Percentiles rank a stretch among this genome's conserved stretches.
Evolutionary conservation across 2,329 filamentous ascomycete species (phyloP).

Genomic region (Thielaviopsis ethacetica): DNA sequence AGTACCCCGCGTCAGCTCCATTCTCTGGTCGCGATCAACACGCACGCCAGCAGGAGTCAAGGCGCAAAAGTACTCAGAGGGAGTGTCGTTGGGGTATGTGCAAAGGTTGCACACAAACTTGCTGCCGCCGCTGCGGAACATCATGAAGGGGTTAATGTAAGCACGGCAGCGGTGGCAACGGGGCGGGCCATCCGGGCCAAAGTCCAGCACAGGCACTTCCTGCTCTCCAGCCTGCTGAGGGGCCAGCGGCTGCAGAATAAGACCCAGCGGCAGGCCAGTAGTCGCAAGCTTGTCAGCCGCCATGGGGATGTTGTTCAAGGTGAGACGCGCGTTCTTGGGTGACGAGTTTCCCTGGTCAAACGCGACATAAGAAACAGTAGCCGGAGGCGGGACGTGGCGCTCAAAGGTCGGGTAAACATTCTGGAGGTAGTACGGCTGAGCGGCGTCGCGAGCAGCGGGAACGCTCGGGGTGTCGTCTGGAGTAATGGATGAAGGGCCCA

Average conservation of each 20-base stretch:
- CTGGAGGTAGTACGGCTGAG: constrained; percentile 69
- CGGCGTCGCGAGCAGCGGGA: constrained; percentile 64
- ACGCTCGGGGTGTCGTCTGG: constrained; percentile 88
- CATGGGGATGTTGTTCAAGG: constrained; percentile 82
- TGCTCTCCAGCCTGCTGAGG: constrained; percentile 69
- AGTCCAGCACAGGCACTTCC: constrained; percentile 82
- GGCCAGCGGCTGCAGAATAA: constrained; percentile 79
- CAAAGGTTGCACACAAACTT: constrained; percentile 98
- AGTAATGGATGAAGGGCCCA: constrained; percentile 45
- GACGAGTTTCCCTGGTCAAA: constrained; percentile 94
- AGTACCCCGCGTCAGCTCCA: constrained; percentile 78
- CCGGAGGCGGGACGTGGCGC: constrained; percentile 77
- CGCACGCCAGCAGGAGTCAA: constrained; percentile 74
- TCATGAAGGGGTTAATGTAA: constrained; percentile 99
- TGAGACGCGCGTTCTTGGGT: constrained; percentile 81
- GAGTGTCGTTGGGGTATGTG: constrained; percentile 85
- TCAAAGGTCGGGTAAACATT: constrained; percentile 94
- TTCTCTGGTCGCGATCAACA: constrained; percentile 73
- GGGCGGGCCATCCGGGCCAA: constrained; percentile 79
- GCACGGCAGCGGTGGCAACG: constrained; percentile 83
- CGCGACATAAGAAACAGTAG: constrained; percentile 77
- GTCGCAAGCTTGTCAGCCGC: constrained; percentile 62
- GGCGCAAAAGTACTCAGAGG: constrained; percentile 82
- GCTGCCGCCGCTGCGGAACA: constrained; percentile 83
- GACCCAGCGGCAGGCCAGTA: constrained; percentile 71